Evolutionary conservation across 2,329 filamentous ascomycete genomes (phyloP).

Genomic region (Xylaria sp.): DNA sequence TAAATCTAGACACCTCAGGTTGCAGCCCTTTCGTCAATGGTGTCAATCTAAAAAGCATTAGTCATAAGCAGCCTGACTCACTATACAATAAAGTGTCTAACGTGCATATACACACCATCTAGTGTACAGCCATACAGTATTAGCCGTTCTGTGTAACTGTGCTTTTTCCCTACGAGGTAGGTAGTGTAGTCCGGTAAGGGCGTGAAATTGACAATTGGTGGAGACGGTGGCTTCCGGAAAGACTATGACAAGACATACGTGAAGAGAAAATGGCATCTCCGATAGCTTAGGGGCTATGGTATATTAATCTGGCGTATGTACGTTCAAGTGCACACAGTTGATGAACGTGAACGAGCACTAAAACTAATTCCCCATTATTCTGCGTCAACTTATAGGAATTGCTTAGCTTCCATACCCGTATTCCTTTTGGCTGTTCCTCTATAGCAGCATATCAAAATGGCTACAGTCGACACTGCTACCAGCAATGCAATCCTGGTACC

Average conservation of each 20-base stretch:
- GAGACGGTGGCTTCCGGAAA: conserved; percentile 4
- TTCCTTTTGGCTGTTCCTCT: too few species aligned
- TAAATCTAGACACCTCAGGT: neutral
- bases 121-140: neutral
- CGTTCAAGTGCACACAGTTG: neutral
- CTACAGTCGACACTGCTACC: neutral
- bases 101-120: too few species aligned
- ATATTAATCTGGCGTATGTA: neutral
- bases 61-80: too few species aligned
- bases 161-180: neutral
- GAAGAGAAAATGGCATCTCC: neutral
- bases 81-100: too few species aligned
- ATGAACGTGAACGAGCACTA: too few species aligned
- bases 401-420: too few species aligned
- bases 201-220: conserved; percentile 24
- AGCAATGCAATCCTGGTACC: conserved; percentile 10
- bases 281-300: neutral
- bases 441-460: too few species aligned
- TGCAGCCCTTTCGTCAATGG: neutral
- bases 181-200: conserved; percentile 12
- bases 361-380: too few species aligned
- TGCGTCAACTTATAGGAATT: too few species aligned
- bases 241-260: neutral
- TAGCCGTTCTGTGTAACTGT: neutral
- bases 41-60: too few species aligned